phyloP scores from a whole-genome alignment of 2,329 filamentous ascomycete genomes.

The Aspergillus calidoustus region DNA sequence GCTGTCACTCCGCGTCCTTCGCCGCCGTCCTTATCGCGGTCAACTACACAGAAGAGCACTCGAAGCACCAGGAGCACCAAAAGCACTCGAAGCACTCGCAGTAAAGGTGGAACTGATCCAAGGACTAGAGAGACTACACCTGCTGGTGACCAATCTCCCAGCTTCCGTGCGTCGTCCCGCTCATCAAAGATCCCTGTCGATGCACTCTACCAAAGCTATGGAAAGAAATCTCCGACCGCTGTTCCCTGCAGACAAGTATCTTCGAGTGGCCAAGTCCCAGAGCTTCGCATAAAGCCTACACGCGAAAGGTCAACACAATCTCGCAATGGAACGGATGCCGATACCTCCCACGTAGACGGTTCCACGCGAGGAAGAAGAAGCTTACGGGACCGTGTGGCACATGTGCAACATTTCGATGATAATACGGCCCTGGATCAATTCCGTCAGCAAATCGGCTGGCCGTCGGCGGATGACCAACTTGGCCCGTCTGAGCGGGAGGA shows the following conservation, averaged over 20 bases:
- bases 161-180: constrained; percentile 6
- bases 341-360: constrained; percentile 27
- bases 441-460: constrained; percentile 57
- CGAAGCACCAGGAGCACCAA: constrained; percentile 11
- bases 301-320: constrained; percentile 11
- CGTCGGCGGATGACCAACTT: constrained; percentile 38
- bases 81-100: constrained; percentile 20
- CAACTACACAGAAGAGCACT: constrained; percentile 24
- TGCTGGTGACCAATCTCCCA: neutral
- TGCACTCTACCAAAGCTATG: constrained; percentile 35
- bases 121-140: constrained; percentile 6
- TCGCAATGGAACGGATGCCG: constrained; percentile 12
- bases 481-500: constrained; percentile 34
- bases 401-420: constrained; percentile 30
- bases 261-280: constrained; percentile 7
- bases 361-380: constrained; percentile 36
- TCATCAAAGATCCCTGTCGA: constrained; percentile 13
- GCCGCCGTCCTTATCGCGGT: constrained; percentile 26
- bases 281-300: constrained; percentile 2
- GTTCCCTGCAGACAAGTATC: constrained; percentile 12
- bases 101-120: constrained; percentile 29
- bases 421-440: constrained; percentile 53
- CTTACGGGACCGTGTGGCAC: constrained; percentile 39
- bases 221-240: constrained; percentile 1
- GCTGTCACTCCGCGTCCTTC: constrained; percentile 38